These are phyloP conservation scores for Pseudonitzschia multiseries DNA, from an alignment of 108 stramenopile genomes.

Conservation along the genomic window DNA sequence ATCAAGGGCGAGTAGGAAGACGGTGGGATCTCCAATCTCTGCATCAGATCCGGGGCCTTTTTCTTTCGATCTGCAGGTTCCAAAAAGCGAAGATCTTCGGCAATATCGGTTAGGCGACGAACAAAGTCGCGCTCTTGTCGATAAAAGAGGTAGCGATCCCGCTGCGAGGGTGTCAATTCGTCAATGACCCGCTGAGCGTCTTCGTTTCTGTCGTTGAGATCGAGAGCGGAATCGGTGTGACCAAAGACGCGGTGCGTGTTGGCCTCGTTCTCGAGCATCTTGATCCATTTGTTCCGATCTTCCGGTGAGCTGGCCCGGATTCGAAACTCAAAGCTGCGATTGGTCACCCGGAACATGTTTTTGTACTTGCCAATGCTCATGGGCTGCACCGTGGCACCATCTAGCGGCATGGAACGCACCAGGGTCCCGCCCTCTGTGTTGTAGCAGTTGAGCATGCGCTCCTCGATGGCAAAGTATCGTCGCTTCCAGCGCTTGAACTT, in stretches of 20 bases:
- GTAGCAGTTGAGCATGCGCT: conserved; percentile 95
- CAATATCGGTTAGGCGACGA: conserved; percentile 85
- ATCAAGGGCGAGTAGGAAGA: conserved; percentile 92
- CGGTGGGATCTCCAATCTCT: conserved; percentile 69
- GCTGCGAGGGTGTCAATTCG: conserved; percentile 76
- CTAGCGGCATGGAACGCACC: conserved; percentile 86
- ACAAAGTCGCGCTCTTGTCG: conserved; percentile 92
- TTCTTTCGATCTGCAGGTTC: conserved; percentile 83
- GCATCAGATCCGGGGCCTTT: conserved; percentile 70
- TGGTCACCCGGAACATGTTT: conserved; percentile 65
- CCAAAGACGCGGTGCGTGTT: conserved; percentile 68
- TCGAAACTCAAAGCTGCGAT: conserved; percentile 72
- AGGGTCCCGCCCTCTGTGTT: conserved; percentile 43
- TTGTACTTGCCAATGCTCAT: conserved; percentile 52
- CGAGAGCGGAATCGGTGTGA: conserved; percentile 40
- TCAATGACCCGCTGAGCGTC: conserved; percentile 45
- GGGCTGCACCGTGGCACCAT: conserved; percentile 66
- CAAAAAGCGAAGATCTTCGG: conserved; percentile 92
- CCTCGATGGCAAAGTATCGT: conserved; percentile 91
- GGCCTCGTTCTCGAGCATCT: conserved; percentile 64
- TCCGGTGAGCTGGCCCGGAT: conserved; percentile 68
- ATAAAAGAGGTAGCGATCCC: conserved; percentile 89
- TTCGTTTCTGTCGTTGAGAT: conserved; percentile 21
- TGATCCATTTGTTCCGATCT: conserved; percentile 71
- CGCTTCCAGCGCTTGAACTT: conserved; percentile 86